Conservation (phyloP, 768 basidiomycete genomes). For the Trametes meyenii region DNA sequence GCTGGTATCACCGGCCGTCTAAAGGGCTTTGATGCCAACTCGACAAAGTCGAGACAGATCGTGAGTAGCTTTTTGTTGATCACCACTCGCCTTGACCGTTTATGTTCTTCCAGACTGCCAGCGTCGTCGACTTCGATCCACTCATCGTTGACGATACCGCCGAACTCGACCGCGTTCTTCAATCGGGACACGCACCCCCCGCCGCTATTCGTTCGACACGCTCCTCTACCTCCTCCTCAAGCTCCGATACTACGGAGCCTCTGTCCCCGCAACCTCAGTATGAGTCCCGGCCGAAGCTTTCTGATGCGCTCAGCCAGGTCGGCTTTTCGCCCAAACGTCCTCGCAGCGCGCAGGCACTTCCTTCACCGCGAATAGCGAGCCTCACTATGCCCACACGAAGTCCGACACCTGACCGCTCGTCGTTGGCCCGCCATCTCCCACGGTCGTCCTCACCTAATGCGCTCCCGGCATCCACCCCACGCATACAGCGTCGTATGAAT, state of each 20-base stretch:
- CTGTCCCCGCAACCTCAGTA: slow-evolving; percentile 45
- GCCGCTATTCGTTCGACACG: slow-evolving; percentile 49
- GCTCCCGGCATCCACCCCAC: slow-evolving; percentile 11
- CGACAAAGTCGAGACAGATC: slow-evolving; percentile 50
- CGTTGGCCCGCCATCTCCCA: slow-evolving; percentile 25
- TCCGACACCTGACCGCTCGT: slow-evolving; percentile 16
- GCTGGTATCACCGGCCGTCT: slow-evolving; percentile 58
- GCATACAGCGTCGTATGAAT: slow-evolving; percentile 22
- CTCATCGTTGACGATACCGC: slow-evolving; percentile 63
- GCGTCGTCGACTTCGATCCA: slow-evolving; percentile 52
- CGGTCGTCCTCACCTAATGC: slow-evolving; percentile 19
- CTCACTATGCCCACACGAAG: neutral
- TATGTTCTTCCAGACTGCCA: slow-evolving; percentile 31
- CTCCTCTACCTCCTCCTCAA: slow-evolving; percentile 50
- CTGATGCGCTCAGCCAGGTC: slow-evolving; percentile 70
- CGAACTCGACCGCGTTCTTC: slow-evolving; percentile 61
- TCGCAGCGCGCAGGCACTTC: slow-evolving; percentile 44
- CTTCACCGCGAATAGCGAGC: slow-evolving; percentile 15
- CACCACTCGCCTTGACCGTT: neutral
- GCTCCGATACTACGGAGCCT: slow-evolving; percentile 43
- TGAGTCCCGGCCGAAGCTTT: slow-evolving; percentile 57
- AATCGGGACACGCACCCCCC: slow-evolving; percentile 52
- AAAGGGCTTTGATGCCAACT: slow-evolving; percentile 58
- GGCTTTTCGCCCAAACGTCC: slow-evolving; percentile 80
- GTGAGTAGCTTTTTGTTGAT: slow-evolving; percentile 38